Base-by-base conservation (phyloP, 148 eudicot species). In the Euryodendron excelsum region DNA sequence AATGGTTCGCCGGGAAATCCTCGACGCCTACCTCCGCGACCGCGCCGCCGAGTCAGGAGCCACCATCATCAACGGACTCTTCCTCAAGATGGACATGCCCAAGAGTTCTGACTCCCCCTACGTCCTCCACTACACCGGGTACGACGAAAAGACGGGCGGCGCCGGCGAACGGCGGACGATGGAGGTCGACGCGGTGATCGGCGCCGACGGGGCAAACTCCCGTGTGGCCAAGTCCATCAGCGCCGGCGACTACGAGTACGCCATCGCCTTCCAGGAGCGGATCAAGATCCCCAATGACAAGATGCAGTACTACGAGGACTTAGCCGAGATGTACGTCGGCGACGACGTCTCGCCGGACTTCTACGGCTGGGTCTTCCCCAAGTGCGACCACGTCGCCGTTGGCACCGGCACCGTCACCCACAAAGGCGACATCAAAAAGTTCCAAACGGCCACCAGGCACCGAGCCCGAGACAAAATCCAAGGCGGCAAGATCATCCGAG, bases 301-400 rank as follows among this genome's bases (percentile, higher is more conserved):
- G 76, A 96, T 96, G 99, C 64, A 75, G 41, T 96, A 93, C 88
- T 96, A 96, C 61, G 95, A 96, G 72, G 82, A 93, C 74, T 86
- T 96, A 0, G 98, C 99, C 2, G 99, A 96, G 76, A 93, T 96
- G 98, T 96, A 96, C 53, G 99, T 96, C 0, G 98, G 99, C 0
- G 98, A 93, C 60, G 99, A 96, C 21, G 99, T 96, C 39, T 93
- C 98, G 7, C 99, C 99, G 0, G 98, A 96, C 53, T 96, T 96
- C 84, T 96, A 96, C 71, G 99, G 99, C 2, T 93, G 99, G 99
- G 99, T 95, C 20, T 95, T 96, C 85, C 99, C 99, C 0, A 96
- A 96, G 76, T 93, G 95, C 78, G 99, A 96, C 86, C 99, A 96
- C 61, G 98, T 96, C 8, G 99, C 98, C 0, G 99, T 96, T 1